Conservation (phyloP, 1,284 basidiomycete genomes). For the Trametes versicolor region DNA sequence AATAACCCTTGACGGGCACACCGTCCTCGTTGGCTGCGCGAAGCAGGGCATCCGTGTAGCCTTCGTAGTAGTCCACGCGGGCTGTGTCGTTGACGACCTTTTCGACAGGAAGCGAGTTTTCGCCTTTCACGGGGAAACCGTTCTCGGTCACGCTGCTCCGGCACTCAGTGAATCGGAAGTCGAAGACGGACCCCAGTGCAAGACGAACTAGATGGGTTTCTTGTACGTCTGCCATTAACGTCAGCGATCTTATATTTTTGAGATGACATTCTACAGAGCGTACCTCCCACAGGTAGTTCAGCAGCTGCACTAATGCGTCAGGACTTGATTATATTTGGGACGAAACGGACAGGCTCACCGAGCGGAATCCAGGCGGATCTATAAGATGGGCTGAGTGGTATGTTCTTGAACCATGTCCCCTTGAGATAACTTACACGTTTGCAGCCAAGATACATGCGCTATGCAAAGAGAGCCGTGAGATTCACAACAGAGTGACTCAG, state of each 20-base stretch:
- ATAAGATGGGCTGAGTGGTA: no score
- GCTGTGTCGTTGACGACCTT: conserved; percentile 71
- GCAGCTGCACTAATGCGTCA: conserved; percentile 12
- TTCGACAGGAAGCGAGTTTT: conserved; percentile 60
- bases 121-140: conserved; percentile 76
- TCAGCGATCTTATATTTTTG: neutral
- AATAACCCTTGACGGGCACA: conserved; percentile 73
- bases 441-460: conserved; percentile 71
- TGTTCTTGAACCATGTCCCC: no score
- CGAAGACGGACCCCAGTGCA: neutral
- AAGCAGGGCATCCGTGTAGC: conserved; percentile 66
- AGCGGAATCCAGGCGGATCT: conserved; percentile 70
- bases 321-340: no score
- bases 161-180: neutral
- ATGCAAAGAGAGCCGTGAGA: neutral
- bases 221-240: conserved; percentile 59
- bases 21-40: conserved; percentile 70
- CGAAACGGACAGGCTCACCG: conserved; percentile 55
- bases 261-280: conserved; percentile 7
- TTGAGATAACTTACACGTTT: conserved; percentile 57
- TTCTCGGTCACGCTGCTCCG: conserved; percentile 74
- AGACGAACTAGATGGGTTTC: conserved; percentile 67
- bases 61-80: conserved; percentile 73
- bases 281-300: conserved; percentile 64
- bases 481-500: conserved; percentile 22